These are phyloP conservation scores for Acanthamoeba lenticulata DNA, from an alignment of 208 protist genomes.

Conservation along the genomic window DNA sequence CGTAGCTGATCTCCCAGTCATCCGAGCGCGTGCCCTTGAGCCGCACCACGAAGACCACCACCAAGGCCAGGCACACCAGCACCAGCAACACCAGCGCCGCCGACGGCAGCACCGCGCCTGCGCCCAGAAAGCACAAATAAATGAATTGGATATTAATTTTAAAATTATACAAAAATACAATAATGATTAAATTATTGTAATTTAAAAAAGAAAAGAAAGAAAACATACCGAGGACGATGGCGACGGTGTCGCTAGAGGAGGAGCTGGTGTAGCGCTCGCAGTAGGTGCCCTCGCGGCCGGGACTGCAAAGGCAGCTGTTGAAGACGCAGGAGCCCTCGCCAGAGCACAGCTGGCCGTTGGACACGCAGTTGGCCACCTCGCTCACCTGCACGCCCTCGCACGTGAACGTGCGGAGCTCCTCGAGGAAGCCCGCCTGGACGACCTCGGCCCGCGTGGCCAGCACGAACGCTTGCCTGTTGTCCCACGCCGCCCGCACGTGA, in stretches of 20 bases:
- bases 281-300: not conserved
- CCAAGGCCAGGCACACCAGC: not conserved
- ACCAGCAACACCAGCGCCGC: not conserved
- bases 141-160: not conserved
- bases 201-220: too few relatives aligned
- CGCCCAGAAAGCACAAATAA: not conserved
- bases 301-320: not conserved
- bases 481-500: not conserved
- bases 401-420: not conserved
- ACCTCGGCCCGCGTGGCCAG: not conserved
- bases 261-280: not conserved
- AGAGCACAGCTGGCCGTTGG: constrained; percentile 2
- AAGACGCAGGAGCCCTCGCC: not conserved
- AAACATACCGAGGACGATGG: not conserved
- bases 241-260: not conserved
- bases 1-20: constrained; percentile 29
- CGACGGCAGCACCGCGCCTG: not conserved
- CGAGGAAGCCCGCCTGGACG: not conserved
- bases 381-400: not conserved
- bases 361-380: not conserved
- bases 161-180: too few relatives aligned
- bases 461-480: not conserved
- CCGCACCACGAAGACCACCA: not conserved
- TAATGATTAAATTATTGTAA: too few relatives aligned
- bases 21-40: not conserved